phyloP scores from a whole-genome alignment of 805 yeast genomes.

The Spathaspora sp. region DNA sequence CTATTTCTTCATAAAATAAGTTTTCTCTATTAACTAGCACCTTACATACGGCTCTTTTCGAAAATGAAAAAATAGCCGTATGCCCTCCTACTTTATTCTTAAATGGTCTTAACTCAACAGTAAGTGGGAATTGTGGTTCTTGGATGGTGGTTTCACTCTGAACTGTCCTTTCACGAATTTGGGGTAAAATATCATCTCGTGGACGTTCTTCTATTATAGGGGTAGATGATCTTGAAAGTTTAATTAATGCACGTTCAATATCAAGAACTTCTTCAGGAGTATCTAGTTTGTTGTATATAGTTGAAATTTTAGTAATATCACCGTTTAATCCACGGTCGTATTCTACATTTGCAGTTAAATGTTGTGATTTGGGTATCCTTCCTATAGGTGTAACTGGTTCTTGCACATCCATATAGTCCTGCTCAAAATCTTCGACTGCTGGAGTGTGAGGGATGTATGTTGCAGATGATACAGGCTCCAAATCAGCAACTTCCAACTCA shows the following conservation, averaged over 20 bases:
- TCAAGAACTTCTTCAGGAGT: conserved; percentile 1
- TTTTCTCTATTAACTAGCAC: conserved; percentile 89
- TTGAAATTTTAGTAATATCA: conserved; percentile 22
- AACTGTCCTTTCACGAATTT: neutral
- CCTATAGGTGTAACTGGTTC: conserved; percentile 3
- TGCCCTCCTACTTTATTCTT: conserved; percentile 97
- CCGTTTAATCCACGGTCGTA: conserved; percentile 36
- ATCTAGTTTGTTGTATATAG: conserved; percentile 5
- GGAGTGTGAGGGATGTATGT: conserved; percentile 69
- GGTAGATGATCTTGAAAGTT: conserved; percentile 6
- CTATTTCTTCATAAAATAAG: conserved; percentile 87
- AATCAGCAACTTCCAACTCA: conserved; percentile 10
- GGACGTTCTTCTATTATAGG: conserved; percentile 3
- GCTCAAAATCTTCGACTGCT: conserved; percentile 2
- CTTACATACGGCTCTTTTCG: conserved; percentile 90
- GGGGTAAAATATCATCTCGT: neutral
- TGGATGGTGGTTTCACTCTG: neutral
- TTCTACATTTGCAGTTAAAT: conserved; percentile 48
- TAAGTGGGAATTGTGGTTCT: conserved; percentile 48
- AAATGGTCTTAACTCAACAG: conserved; percentile 89
- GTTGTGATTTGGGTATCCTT: conserved; percentile 26
- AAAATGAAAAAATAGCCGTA: conserved; percentile 91
- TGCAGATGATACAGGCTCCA: conserved; percentile 67
- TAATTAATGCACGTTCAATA: conserved; percentile 3
- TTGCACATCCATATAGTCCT: neutral